phyloP scores from a whole-genome alignment of 371 early-diverging fungal species.

The Mycotypha africana region DNA sequence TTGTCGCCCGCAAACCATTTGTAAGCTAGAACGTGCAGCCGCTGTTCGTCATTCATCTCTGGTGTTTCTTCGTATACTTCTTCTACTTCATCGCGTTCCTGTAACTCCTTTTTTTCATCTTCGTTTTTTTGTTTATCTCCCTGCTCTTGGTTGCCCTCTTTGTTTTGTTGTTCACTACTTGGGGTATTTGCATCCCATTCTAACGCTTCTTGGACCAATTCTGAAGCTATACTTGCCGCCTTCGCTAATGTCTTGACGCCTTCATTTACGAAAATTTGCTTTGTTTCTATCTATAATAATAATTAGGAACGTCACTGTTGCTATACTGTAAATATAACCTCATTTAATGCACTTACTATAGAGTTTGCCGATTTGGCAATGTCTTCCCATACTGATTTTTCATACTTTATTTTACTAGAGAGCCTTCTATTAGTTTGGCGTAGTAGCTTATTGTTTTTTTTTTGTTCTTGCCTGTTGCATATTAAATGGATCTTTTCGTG shows the following conservation, averaged over 20 bases:
- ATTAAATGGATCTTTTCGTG: constrained; percentile 1
- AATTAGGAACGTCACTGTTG: constrained; percentile 5
- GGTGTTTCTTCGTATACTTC: constrained; percentile 2
- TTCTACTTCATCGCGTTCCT: constrained; percentile 6
- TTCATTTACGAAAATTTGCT: constrained; percentile 8
- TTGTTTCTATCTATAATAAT: constrained; percentile 9
- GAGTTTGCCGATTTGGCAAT: constrained; percentile 8
- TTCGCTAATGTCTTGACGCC: constrained; percentile 7
- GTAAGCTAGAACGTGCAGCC: constrained; percentile 4
- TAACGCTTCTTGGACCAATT: constrained; percentile 12
- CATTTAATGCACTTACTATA: constrained; percentile 11
- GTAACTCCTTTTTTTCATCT: constrained; percentile 5
- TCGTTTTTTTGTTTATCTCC: constrained; percentile 7
- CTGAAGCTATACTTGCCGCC: constrained; percentile 6
- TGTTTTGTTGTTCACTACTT: constrained; percentile 15
- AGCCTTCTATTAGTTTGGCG: constrained; percentile 5
- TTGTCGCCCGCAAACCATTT: constrained; percentile 2
- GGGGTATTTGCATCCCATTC: constrained; percentile 9
- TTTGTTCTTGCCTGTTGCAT: constrained; percentile 2
- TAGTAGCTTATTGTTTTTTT: not conserved
- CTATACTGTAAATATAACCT: constrained; percentile 7
- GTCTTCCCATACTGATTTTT: constrained; percentile 10
- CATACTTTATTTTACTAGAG: constrained; percentile 7
- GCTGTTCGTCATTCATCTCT: constrained; percentile 6
- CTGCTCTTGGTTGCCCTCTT: constrained; percentile 22